phyloP scores from a whole-genome alignment of 2,329 filamentous ascomycete species.

The Fusarium kyushuense region DNA sequence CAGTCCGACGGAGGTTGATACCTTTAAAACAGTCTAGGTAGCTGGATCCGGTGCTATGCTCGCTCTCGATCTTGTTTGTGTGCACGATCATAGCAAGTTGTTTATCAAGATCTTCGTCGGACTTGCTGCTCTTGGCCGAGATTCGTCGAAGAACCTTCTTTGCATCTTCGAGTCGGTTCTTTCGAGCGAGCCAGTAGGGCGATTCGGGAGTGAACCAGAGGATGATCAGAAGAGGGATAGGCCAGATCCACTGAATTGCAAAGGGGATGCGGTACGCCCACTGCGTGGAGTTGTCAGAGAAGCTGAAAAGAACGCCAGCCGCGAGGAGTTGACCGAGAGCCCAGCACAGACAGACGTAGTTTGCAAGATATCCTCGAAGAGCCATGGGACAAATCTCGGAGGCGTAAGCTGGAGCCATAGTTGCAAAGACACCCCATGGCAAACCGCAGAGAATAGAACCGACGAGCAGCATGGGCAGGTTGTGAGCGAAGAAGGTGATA shows the following conservation, averaged over 20 bases:
- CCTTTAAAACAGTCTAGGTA: constrained; percentile 64
- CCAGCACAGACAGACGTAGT: constrained; percentile 59
- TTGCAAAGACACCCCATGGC: constrained; percentile 59
- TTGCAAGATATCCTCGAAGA: constrained; percentile 57
- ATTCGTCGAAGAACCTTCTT: constrained; percentile 47
- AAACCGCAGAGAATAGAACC: constrained; percentile 62
- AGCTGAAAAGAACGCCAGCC: constrained; percentile 47
- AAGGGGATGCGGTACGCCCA: constrained; percentile 56
- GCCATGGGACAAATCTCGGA: constrained; percentile 58
- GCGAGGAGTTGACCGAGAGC: constrained; percentile 57
- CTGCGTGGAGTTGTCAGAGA: constrained; percentile 35
- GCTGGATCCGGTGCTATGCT: constrained; percentile 53
- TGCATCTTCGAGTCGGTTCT: constrained; percentile 47
- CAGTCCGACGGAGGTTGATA: constrained; percentile 59
- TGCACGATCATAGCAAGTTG: constrained; percentile 76
- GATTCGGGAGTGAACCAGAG: constrained; percentile 51
- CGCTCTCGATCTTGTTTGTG: constrained; percentile 59
- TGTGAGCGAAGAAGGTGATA: constrained; percentile 51
- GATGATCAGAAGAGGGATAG: constrained; percentile 46
- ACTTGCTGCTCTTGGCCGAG: constrained; percentile 48
- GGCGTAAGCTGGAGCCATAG: constrained; percentile 58
- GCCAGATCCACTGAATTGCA: constrained; percentile 55
- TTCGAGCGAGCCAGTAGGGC: constrained; percentile 51
- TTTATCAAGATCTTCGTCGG: constrained; percentile 56
- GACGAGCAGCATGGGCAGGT: constrained; percentile 56